phyloP scores from a whole-genome alignment of 2,329 filamentous ascomycete species.

The Fusarium graminum region DNA sequence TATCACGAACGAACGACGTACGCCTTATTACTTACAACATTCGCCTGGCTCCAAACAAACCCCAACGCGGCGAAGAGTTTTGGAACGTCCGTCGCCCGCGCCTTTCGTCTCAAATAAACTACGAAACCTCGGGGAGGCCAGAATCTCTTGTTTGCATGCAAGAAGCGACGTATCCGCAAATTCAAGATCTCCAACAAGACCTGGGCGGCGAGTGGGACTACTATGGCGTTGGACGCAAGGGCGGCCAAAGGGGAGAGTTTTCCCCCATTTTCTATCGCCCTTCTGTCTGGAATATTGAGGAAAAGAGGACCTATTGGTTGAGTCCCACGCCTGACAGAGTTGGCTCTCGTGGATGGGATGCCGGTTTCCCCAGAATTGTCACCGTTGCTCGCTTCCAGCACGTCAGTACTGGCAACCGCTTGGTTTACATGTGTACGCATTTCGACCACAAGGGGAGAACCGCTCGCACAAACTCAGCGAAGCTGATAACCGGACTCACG shows the following conservation, averaged over 20 bases:
- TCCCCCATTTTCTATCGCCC: conserved; percentile 74
- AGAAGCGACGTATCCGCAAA: conserved; percentile 72
- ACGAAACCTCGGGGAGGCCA: conserved; percentile 60
- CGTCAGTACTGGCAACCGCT: conserved; percentile 50
- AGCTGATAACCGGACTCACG: conserved; percentile 54
- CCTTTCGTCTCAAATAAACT: conserved; percentile 66
- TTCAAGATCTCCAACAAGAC: conserved; percentile 65
- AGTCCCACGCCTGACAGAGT: conserved; percentile 66
- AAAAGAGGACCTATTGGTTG: conserved; percentile 71
- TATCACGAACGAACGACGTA: conserved; percentile 50
- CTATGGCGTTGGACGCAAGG: conserved; percentile 69
- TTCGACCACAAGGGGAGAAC: conserved; percentile 62
- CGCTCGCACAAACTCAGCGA: conserved; percentile 58
- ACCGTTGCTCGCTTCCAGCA: conserved; percentile 63
- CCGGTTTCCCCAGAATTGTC: conserved; percentile 59
- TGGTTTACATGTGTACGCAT: conserved; percentile 66
- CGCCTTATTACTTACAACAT: conserved; percentile 75
- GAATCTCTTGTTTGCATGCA: conserved; percentile 73
- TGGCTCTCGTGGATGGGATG: conserved; percentile 72
- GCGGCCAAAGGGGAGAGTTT: conserved; percentile 75
- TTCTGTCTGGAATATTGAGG: conserved; percentile 64
- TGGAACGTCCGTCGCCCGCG: conserved; percentile 68
- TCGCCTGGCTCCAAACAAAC: conserved; percentile 67
- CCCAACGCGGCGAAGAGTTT: conserved; percentile 65
- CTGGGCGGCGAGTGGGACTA: conserved; percentile 62